Percentiles rank a stretch among this genome's conserved stretches.
These are phyloP conservation scores for Cutaneotrichosporon mucoides DNA, from an alignment of 1,284 basidiomycete genomes.

Conservation along the genomic window DNA sequence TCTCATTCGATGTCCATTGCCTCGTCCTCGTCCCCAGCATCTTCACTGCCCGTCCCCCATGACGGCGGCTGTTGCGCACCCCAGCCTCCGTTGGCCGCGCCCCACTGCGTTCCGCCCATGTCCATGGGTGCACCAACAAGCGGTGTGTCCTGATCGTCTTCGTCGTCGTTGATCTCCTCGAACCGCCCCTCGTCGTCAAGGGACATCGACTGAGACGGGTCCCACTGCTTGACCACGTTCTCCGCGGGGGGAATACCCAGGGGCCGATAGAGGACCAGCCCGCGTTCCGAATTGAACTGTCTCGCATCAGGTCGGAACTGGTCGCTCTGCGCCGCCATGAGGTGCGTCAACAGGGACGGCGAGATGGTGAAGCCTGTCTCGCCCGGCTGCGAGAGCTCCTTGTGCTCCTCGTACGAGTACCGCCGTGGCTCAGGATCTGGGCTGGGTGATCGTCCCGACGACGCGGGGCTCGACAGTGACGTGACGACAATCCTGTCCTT, in stretches of 20 bases:
- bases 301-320: constrained; percentile 4
- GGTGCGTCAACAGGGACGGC: constrained; percentile 43
- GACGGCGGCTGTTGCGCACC: no score
- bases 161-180: constrained; percentile 6
- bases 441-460: constrained; percentile 21
- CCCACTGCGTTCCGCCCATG: neutral
- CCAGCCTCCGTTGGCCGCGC: no score
- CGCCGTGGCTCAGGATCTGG: constrained; percentile 8
- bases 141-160: neutral
- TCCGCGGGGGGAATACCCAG: constrained; percentile 18
- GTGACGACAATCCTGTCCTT: constrained; percentile 46
- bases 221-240: constrained; percentile 16
- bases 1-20: constrained; percentile 13
- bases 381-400: constrained; percentile 30
- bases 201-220: neutral
- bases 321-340: constrained; percentile 34
- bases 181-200: neutral
- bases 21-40: neutral
- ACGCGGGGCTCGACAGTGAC: constrained; percentile 26
- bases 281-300: constrained; percentile 16
- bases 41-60: no score
- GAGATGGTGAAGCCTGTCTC: constrained; percentile 38
- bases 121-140: constrained; percentile 1
- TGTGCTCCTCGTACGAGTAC: constrained; percentile 17
- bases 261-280: constrained; percentile 39